Percentiles rank a stretch among this genome's conserved stretches.
Conservation (phyloP, 345 rosid genomes). For the Mercurialis annua region DNA sequence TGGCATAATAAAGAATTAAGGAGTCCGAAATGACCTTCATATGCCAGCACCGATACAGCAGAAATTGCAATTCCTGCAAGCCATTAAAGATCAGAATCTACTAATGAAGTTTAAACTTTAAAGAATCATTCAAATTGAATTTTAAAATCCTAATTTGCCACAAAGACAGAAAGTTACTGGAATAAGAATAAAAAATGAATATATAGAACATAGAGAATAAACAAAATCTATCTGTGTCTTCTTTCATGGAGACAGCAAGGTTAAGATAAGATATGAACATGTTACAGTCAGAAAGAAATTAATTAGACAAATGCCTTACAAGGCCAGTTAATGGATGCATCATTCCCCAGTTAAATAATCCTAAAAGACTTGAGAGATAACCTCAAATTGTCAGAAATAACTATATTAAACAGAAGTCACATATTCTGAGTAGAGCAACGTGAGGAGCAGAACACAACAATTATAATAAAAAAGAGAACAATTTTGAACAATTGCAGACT, state of each 20-base stretch:
- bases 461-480: not conserved
- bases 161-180: not conserved
- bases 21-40: not conserved
- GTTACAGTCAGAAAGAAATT: not conserved
- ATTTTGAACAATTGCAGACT: not conserved
- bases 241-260: not conserved
- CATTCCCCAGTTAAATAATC: conserved; percentile 11
- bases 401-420: not conserved
- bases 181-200: not conserved
- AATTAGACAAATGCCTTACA: not conserved
- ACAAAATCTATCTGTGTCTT: conserved; percentile 4
- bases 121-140: not conserved
- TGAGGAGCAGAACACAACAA: not conserved
- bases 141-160: not conserved
- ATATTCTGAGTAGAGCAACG: not conserved
- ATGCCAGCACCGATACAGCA: conserved; percentile 8
- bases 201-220: not conserved
- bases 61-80: conserved; percentile 11
- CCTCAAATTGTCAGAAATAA: not conserved
- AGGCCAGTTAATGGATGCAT: conserved; percentile 13
- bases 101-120: not conserved
- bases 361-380: not conserved
- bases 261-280: not conserved
- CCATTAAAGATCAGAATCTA: not conserved
- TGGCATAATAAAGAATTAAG: not conserved